A percentile compares a stretch with the other conserved stretches of the same genome.
phyloP scores from a whole-genome alignment of 2,329 filamentous ascomycete species.

The Monilinia laxa region DNA sequence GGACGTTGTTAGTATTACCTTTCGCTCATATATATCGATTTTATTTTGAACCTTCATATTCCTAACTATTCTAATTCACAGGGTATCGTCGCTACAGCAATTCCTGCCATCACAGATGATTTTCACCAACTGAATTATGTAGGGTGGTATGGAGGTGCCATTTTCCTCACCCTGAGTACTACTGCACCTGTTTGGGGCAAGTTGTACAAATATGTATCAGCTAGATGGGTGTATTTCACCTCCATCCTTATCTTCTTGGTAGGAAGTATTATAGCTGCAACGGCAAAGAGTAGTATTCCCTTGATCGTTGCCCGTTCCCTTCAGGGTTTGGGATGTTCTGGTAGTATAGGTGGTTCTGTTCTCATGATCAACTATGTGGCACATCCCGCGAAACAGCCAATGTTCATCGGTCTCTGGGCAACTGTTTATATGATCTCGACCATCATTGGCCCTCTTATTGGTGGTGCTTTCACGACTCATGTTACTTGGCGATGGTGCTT shows the following conservation, averaged over 20 bases:
- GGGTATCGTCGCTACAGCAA: slow-evolving; percentile 47
- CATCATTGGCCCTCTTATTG: neutral
- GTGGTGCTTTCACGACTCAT: neutral
- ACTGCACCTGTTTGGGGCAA: slow-evolving; percentile 39
- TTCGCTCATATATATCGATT: no score
- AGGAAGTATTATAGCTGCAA: slow-evolving; percentile 32
- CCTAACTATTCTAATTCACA: neutral
- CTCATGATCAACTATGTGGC: no score
- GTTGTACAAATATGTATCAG: slow-evolving; percentile 39
- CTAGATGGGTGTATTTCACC: slow-evolving; percentile 39
- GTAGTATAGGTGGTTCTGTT: no score
- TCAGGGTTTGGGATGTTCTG: no score
- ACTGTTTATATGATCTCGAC: neutral
- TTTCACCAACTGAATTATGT: slow-evolving; percentile 50
- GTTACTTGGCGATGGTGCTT: slow-evolving; percentile 37
- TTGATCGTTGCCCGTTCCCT: no score
- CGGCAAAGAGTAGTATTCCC: neutral
- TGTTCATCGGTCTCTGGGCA: neutral
- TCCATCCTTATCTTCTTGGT: slow-evolving; percentile 43
- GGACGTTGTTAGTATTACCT: no score
- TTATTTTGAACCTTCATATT: no score
- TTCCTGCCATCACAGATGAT: slow-evolving; percentile 54
- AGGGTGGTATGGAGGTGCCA: slow-evolving; percentile 60
- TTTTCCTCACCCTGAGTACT: slow-evolving; percentile 49
- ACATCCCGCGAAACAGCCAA: no score